Evolutionary conservation across 805 yeast genomes (phyloP).

Genomic region (Sungouiella blattae): DNA sequence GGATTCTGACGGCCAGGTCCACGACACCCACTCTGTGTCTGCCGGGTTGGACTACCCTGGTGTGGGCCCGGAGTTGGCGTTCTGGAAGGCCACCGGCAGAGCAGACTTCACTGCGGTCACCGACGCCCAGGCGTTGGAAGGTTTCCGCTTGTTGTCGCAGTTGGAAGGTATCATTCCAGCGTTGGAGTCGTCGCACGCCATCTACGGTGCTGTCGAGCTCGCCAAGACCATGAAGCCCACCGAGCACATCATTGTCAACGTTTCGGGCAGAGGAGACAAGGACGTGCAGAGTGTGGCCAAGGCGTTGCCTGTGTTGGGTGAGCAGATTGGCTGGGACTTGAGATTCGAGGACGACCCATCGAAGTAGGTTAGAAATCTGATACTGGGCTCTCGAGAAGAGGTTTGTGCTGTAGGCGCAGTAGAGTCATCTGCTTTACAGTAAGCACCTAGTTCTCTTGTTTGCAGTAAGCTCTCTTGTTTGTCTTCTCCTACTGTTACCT

Average conservation of each 20-base stretch:
- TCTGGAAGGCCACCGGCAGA: constrained; percentile 92
- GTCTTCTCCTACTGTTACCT: background rate
- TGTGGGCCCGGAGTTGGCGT: constrained; percentile 97
- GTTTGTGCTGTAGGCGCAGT: too few relatives aligned
- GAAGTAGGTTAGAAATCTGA: too few relatives aligned
- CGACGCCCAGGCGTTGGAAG: constrained; percentile 90
- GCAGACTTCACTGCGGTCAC: constrained; percentile 89
- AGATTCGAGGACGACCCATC: constrained; percentile 66
- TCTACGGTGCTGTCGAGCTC: constrained; percentile 82
- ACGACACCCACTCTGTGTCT: constrained; percentile 95
- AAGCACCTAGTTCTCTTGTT: background rate
- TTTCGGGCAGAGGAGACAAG: constrained; percentile 98
- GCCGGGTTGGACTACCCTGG: constrained; percentile 99
- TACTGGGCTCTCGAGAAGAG: too few relatives aligned
- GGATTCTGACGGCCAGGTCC: constrained; percentile 90
- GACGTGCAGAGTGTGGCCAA: constrained; percentile 98
- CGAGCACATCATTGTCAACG: constrained; percentile 78
- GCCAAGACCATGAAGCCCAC: constrained; percentile 81
- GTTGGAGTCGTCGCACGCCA: constrained; percentile 94
- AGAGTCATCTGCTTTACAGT: too few relatives aligned
- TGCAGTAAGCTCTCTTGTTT: background rate
- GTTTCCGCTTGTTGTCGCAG: constrained; percentile 85
- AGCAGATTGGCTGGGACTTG: constrained; percentile 91
- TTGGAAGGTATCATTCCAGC: constrained; percentile 99
- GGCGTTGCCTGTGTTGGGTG: constrained; percentile 84